Percentiles rank a stretch among this genome's conserved stretches.
Conservation (phyloP, 371 early-diverging fungal genomes). For the Thermomucor indicae-seudaticae region DNA sequence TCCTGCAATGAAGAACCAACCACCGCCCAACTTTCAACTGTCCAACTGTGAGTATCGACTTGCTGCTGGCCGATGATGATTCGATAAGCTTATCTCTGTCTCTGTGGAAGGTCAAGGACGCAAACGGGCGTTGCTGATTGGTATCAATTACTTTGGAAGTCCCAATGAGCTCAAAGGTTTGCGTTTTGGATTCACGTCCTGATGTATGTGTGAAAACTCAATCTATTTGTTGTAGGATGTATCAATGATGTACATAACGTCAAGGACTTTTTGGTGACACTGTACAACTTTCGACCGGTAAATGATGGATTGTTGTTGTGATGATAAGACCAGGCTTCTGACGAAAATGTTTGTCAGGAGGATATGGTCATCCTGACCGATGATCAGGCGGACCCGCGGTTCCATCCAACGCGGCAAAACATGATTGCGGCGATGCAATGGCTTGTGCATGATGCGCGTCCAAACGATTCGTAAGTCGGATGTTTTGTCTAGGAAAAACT, state of each 20-base stretch:
- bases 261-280: conserved; percentile 61
- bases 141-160: conserved; percentile 88
- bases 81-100: neutral
- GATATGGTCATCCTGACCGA: conserved; percentile 87
- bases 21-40: conserved; percentile 12
- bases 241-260: conserved; percentile 92
- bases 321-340: neutral
- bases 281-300: conserved; percentile 62
- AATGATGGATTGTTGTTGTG: neutral
- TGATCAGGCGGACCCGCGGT: conserved; percentile 65
- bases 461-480: conserved; percentile 79
- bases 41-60: conserved; percentile 4
- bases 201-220: too few species aligned
- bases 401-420: conserved; percentile 79
- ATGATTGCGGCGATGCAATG: conserved; percentile 86
- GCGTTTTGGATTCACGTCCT: neutral
- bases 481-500: too few species aligned
- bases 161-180: conserved; percentile 55
- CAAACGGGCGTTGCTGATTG: conserved; percentile 82
- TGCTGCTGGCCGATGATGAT: too few species aligned
- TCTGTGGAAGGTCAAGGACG: conserved; percentile 40
- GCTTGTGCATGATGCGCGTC: conserved; percentile 78
- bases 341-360: conserved; percentile 18
- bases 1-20: conserved; percentile 24
- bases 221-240: conserved; percentile 65